Percentiles rank a stretch among this genome's conserved stretches.
Conservation (phyloP, 495 filamentous ascomycete species). For the Terfezia claveryi region DNA sequence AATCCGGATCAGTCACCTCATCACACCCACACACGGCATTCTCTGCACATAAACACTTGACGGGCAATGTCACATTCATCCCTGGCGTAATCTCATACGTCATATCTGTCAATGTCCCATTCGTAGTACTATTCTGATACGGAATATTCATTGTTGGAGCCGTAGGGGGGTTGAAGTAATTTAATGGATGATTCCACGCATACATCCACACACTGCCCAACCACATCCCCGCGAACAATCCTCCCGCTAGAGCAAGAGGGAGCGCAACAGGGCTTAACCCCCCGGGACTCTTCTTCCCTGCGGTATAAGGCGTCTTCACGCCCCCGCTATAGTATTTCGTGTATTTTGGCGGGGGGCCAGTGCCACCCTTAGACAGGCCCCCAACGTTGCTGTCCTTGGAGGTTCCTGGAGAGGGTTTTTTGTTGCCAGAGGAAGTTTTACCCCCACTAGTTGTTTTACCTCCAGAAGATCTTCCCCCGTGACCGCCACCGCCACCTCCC, state of each 20-base stretch:
- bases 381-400: background rate
- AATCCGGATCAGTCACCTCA: background rate
- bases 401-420: background rate
- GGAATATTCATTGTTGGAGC: no score
- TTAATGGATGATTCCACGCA: background rate
- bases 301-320: background rate
- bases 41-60: background rate
- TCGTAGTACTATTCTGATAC: no score
- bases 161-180: background rate
- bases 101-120: background rate
- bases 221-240: background rate
- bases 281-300: background rate
- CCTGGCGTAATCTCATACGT: background rate
- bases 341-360: background rate
- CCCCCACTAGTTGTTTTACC: background rate
- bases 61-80: background rate
- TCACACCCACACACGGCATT: background rate
- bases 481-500: background rate
- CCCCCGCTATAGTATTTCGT: background rate
- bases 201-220: background rate
- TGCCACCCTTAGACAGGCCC: background rate
- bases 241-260: background rate
- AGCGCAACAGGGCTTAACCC: background rate
- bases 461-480: background rate
- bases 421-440: background rate